phyloP scores from a whole-genome alignment of 2,329 filamentous ascomycete species.

The Penicillium nordicum region DNA sequence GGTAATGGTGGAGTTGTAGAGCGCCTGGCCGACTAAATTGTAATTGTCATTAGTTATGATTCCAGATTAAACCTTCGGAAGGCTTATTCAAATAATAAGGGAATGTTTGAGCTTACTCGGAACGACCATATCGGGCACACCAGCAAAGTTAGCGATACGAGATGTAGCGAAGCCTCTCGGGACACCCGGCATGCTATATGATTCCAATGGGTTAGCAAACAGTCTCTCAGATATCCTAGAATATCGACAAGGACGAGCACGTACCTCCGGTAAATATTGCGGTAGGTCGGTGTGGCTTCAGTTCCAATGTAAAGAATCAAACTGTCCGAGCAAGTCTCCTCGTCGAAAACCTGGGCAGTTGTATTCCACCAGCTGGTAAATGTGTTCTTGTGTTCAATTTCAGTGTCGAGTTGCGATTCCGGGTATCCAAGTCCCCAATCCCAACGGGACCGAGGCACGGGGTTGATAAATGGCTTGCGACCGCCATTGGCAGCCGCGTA shows the following conservation, averaged over 20 bases:
- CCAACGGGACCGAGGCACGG: not conserved
- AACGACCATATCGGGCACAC: not conserved
- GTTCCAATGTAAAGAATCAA: not conserved
- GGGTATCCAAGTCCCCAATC: not conserved
- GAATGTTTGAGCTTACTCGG: not conserved
- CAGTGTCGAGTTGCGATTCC: not conserved
- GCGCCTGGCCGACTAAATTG: conserved; percentile 35
- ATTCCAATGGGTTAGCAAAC: not conserved
- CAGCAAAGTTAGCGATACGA: not conserved
- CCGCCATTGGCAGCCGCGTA: not conserved
- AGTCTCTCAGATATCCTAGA: too few species aligned
- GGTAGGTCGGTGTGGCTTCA: not conserved
- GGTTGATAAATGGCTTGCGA: not conserved
- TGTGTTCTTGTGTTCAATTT: not conserved
- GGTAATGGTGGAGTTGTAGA: conserved; percentile 32
- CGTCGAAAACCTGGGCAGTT: not conserved
- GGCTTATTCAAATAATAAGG: not conserved
- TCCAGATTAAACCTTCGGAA: not conserved
- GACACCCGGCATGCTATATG: not conserved
- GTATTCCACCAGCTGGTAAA: not conserved
- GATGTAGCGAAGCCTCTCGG: not conserved
- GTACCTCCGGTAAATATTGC: not conserved
- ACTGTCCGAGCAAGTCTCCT: not conserved
- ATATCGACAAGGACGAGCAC: not conserved
- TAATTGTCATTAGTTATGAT: not conserved